Conservation (phyloP, 306 rosid genomes). For the Gillenia trifoliata region DNA sequence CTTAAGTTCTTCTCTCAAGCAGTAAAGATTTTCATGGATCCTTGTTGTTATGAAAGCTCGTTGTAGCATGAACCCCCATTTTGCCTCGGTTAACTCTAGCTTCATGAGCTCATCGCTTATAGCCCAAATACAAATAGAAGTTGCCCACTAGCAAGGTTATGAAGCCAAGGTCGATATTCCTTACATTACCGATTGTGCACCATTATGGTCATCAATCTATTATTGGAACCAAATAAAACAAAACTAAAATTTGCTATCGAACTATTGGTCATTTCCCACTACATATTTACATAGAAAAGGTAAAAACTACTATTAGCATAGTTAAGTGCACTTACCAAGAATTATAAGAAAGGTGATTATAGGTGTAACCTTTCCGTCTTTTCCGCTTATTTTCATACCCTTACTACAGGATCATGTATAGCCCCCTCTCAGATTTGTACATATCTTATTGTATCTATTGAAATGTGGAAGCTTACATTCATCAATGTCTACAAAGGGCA, state of each 20-base stretch:
- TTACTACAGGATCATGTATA: neutral
- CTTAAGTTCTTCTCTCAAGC: slow-evolving; percentile 17
- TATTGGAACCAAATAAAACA: too few species aligned
- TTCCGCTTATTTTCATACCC: slow-evolving; percentile 18
- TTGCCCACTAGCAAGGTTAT: slow-evolving; percentile 10
- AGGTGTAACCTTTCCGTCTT: slow-evolving; percentile 13
- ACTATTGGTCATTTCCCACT: too few species aligned
- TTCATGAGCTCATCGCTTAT: slow-evolving; percentile 24
- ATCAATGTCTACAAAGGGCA: slow-evolving; percentile 16
- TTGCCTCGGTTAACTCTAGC: slow-evolving; percentile 29
- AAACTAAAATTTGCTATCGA: too few species aligned
- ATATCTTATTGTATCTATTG: neutral
- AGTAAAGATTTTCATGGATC: slow-evolving; percentile 20
- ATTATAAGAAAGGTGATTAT: neutral
- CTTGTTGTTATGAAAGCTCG: slow-evolving; percentile 13
- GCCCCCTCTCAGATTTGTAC: slow-evolving; percentile 5
- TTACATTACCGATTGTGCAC: slow-evolving; percentile 8
- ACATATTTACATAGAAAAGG: too few species aligned
- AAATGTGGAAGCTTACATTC: slow-evolving; percentile 1
- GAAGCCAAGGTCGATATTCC: slow-evolving; percentile 16
- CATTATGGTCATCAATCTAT: too few species aligned
- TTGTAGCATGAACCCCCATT: slow-evolving; percentile 38
- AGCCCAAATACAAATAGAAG: slow-evolving; percentile 20
- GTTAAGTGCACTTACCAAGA: neutral
- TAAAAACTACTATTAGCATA: too few species aligned